Base-by-base conservation (phyloP, 305 asterid species). In the Solanum hybrid region DNA sequence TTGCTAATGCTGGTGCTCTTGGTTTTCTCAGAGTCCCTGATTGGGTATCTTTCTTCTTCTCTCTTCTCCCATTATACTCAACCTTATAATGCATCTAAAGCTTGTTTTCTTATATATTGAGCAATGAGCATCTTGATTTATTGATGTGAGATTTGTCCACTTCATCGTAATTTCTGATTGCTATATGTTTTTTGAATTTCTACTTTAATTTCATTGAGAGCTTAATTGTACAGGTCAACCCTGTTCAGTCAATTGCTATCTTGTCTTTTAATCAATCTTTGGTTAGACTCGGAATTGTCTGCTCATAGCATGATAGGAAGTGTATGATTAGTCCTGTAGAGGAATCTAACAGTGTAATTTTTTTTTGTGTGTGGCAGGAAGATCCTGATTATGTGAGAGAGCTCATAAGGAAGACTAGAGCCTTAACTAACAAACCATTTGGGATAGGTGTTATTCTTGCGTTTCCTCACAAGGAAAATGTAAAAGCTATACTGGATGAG, bases 361-460 rank as follows among this genome's bases (percentile, higher is more conserved):
- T 81, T 64, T 31, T 31, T 31, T 73, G 14, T 89, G 88, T 89
- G 71, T 88, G 90, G 89, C 98, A 97, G 99, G 98, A 95, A 91
- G 95, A 96, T 17, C 99, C 98, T 11, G 96, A 95, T 80, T 87
- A 94, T 64, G 56, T 95, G 88, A 94, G 95, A 87, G 90, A 93
- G 90, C 94, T 96, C 22, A 95, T 97, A 87, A 93, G 95, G 92
- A 95, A 94, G 92, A 96, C 99, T 7, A 92, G 95, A 89, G 56
- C 95, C 77, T 88, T 97, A 91, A 97, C 99, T 38, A 93, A 93
- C 91, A 95, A 95, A 90, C 99, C 98, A 82, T 97, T 97, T 90
- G 99, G 99, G 36, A 91, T 97, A 64, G 99, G 94, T 8, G 95
- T 96, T 3, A 92, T 97, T 91, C 95, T 97, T 86, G 99, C 97